Percentiles rank a stretch among this genome's conserved stretches.
Conservation (phyloP, 495 filamentous ascomycete genomes). For the Penicillium mononematosum region DNA sequence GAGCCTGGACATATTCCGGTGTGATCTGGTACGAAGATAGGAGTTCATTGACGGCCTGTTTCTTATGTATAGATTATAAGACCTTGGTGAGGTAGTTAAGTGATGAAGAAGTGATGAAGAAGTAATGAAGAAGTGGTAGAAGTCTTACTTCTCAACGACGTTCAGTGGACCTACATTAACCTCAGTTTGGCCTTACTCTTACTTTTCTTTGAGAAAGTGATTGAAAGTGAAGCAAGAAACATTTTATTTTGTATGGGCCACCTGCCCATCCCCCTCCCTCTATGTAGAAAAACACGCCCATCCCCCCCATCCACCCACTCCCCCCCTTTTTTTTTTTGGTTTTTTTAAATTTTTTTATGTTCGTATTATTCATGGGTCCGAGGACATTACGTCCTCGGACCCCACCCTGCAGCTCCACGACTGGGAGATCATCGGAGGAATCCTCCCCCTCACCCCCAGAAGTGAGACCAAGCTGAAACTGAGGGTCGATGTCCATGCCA, state of each 20-base stretch:
- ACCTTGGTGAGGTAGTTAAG: neutral
- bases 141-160: neutral
- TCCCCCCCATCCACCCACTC: neutral
- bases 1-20: neutral
- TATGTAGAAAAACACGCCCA: neutral
- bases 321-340: neutral
- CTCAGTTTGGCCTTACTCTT: neutral
- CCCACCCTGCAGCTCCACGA: slow-evolving; percentile 45
- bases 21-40: neutral
- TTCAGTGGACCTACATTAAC: neutral
- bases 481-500: slow-evolving; percentile 39
- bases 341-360: neutral
- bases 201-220: neutral
- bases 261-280: neutral
- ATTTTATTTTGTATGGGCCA: neutral
- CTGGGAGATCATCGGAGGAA: slow-evolving; percentile 45
- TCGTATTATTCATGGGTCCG: slow-evolving; percentile 22
- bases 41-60: neutral
- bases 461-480: slow-evolving; percentile 2
- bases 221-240: neutral
- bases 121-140: neutral
- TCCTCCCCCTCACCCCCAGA: slow-evolving; percentile 23
- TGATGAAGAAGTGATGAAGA: neutral
- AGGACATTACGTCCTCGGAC: slow-evolving; percentile 38
- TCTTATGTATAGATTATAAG: neutral